These are phyloP conservation scores for Cutaneotrichosporon dermatis DNA, from an alignment of 1,284 basidiomycete genomes.

Conservation along the genomic window DNA sequence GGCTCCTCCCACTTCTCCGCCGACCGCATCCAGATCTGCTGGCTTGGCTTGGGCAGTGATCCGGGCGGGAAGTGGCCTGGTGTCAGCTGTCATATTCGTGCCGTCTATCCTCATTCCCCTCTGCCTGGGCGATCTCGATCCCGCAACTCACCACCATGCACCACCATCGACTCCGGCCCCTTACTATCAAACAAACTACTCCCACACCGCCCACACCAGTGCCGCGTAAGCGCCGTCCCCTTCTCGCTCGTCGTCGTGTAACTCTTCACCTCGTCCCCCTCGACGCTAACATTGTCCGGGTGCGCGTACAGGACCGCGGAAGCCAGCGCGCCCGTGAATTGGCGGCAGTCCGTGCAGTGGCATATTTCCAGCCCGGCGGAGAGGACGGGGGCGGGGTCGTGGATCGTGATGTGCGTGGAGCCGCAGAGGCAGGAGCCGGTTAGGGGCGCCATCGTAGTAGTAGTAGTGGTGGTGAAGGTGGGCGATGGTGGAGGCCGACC, in stretches of 20 bases:
- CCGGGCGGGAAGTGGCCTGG: constrained; percentile 1
- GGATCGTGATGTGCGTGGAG: not conserved
- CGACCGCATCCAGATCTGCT: not conserved
- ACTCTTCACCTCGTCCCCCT: not conserved
- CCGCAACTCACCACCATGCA: not conserved
- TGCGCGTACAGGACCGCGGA: not conserved
- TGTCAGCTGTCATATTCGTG: too few species aligned
- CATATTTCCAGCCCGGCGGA: constrained; percentile 2
- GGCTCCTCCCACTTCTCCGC: not conserved
- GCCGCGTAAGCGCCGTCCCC: not conserved
- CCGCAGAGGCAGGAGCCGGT: not conserved
- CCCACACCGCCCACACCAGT: not conserved
- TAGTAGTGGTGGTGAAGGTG: too few species aligned
- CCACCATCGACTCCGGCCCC: not conserved
- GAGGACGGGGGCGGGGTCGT: not conserved
- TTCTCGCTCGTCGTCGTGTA: not conserved
- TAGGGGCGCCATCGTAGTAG: not conserved
- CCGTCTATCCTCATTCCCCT: too few species aligned
- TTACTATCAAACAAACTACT: not conserved
- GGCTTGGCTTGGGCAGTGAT: not conserved
- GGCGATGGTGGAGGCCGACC: too few species aligned
- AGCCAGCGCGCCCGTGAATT: not conserved
- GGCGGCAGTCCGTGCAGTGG: constrained; percentile 5
- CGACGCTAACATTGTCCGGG: not conserved
- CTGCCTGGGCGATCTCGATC: too few species aligned